A percentile compares a stretch with the other conserved stretches of the same genome.
phyloP scores from a whole-genome alignment of 495 filamentous ascomycete species.

The Annulohypoxylon stygium region DNA sequence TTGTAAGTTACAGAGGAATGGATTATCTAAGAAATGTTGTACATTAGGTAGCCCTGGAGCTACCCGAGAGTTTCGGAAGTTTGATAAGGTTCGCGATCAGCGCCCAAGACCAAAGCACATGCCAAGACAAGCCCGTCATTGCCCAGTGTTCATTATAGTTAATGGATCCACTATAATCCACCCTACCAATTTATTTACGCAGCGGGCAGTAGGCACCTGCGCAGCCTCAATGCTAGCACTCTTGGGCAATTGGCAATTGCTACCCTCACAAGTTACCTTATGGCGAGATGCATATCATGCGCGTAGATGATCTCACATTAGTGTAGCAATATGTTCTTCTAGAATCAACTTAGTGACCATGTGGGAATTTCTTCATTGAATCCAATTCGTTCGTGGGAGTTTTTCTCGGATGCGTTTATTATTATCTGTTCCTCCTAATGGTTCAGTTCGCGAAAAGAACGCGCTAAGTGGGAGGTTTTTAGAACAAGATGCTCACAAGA shows the following conservation, averaged over 20 bases:
- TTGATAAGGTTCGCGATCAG: constrained; percentile 17
- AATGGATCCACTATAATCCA: constrained; percentile 1
- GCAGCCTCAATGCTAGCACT: background rate
- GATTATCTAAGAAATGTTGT: constrained; percentile 15
- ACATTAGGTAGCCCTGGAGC: background rate
- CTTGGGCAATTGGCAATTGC: constrained; percentile 2
- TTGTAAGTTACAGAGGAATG: background rate
- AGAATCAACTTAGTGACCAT: constrained; percentile 6
- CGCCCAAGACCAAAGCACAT: background rate
- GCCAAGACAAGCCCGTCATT: constrained; percentile 1
- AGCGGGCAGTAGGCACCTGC: background rate
- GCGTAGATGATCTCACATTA: background rate
- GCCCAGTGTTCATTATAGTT: background rate
- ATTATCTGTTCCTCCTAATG: background rate
- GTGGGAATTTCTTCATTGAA: background rate
- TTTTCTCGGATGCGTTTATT: constrained; percentile 6
- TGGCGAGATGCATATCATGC: constrained; percentile 17
- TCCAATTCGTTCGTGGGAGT: constrained; percentile 2
- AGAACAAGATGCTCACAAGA: background rate
- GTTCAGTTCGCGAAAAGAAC: background rate
- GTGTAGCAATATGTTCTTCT: background rate
- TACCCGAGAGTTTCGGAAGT: constrained; percentile 19
- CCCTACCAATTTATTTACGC: background rate
- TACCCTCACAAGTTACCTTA: background rate
- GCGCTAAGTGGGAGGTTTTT: background rate